phyloP scores from a whole-genome alignment of 140 eudicot species.

The Cichorium intybus region DNA sequence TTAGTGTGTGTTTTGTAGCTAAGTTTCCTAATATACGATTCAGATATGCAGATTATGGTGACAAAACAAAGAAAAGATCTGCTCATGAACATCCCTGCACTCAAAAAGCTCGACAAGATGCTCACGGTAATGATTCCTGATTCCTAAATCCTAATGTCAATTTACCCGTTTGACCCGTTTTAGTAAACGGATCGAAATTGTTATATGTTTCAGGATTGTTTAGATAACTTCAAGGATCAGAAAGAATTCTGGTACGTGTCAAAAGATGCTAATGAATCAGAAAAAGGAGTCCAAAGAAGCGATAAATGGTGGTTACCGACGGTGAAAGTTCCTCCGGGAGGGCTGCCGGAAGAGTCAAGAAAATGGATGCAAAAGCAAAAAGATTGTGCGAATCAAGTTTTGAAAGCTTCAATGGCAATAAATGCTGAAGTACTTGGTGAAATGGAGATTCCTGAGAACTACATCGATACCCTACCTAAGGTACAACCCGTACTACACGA shows the following conservation, averaged over 20 bases:
- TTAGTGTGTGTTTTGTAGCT: background rate
- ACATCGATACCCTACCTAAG: constrained; percentile 74
- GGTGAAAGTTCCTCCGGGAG: constrained; percentile 65
- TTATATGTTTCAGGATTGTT: constrained; percentile 48
- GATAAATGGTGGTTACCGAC: constrained; percentile 93
- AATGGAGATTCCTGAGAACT: constrained; percentile 79
- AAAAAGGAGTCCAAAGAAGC: constrained; percentile 56
- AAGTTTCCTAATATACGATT: constrained; percentile 26
- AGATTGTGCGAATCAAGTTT: constrained; percentile 77
- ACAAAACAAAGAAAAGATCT: constrained; percentile 85
- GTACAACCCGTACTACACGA: constrained; percentile 25
- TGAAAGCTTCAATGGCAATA: constrained; percentile 85
- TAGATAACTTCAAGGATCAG: constrained; percentile 62
- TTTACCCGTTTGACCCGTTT: background rate
- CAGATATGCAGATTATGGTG: constrained; percentile 68
- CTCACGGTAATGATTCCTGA: constrained; percentile 62
- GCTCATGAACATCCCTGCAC: constrained; percentile 76
- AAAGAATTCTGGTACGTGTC: constrained; percentile 67
- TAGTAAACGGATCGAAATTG: background rate
- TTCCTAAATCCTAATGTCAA: background rate
- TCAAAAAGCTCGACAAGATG: constrained; percentile 82
- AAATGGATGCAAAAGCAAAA: constrained; percentile 66
- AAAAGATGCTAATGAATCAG: constrained; percentile 61
- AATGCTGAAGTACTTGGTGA: constrained; percentile 69
- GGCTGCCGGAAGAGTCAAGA: constrained; percentile 58